Conservation (phyloP, 345 rosid species). For the Brassica carinata region DNA sequence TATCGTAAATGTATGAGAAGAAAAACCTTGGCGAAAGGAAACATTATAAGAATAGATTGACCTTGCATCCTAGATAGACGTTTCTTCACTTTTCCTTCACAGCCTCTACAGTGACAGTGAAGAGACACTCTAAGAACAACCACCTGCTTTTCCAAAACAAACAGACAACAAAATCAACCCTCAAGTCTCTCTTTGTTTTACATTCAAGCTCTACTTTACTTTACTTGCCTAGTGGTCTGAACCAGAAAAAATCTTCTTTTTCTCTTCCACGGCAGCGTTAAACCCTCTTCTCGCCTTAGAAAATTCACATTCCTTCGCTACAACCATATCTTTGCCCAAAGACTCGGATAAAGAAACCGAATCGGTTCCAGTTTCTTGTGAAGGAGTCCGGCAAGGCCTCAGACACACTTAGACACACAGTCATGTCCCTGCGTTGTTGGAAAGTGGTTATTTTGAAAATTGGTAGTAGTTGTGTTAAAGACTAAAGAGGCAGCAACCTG, state of each 20-base stretch:
- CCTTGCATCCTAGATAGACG: constrained; percentile 93
- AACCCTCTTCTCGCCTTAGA: neutral
- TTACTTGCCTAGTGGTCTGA: constrained; percentile 37
- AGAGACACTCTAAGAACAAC: constrained; percentile 86
- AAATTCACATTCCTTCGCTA: constrained; percentile 25
- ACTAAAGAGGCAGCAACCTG: neutral
- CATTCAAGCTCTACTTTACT: constrained; percentile 24
- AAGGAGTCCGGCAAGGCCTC: neutral
- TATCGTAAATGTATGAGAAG: neutral
- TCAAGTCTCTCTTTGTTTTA: neutral
- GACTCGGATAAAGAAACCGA: constrained; percentile 43
- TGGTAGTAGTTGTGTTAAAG: neutral
- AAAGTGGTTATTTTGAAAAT: neutral
- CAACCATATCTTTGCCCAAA: constrained; percentile 47
- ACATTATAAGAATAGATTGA: constrained; percentile 10
- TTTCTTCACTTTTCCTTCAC: constrained; percentile 85
- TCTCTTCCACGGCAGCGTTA: constrained; percentile 7
- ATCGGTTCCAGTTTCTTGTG: constrained; percentile 44
- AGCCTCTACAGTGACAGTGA: constrained; percentile 77
- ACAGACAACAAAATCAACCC: constrained; percentile 12
- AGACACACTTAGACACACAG: neutral
- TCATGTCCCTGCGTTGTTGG: neutral
- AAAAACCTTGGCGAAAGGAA: constrained; percentile 67
- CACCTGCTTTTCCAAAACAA: constrained; percentile 50
- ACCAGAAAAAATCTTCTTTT: constrained; percentile 23